Evolutionary conservation across 352 stramenopile genomes (phyloP), one percentile per base, ranked within the genome.

Genomic region (Pythium apleroticum): DNA sequence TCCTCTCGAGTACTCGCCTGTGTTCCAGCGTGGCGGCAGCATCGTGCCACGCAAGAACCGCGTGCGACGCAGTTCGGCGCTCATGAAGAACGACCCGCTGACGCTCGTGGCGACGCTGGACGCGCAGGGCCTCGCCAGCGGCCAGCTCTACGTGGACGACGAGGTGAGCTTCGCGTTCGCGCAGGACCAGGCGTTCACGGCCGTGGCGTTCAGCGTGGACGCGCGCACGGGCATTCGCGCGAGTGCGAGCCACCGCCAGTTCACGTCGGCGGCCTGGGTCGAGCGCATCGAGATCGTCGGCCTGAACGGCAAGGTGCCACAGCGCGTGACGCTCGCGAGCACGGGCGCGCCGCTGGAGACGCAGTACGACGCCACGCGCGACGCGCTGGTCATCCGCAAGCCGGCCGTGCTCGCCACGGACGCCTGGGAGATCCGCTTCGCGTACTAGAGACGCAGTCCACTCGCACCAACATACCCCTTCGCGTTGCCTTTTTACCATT

Each of bases 41-140:
- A 93, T 99, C 59, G 72, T 99, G 53, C 84, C 97, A 24, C 84
- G 95, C 57, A 98, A 99, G 75, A 91, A 99, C 72, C 88, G 98
- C 25, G 81, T 99, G 39, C 90, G 98, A 45, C 86, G 98, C 54
- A 98, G 83, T 61, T 93, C 95, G 55, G 71, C 86, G 22, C 80
- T 98, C 33, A 99, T 99, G 97, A 82, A 72, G n/a, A 80, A 90
- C 33, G 98, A 99, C 71, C 98, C 98, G 33, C 98, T 98, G 65
- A 99, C 97, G 46, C 83, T 99, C 11, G 91, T 98, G 35, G 81
- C 99, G 64, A 90, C 97, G 24, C 75, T 99, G 37, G 88, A 99
- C 68, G 70, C 74, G 11, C 66, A 74, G 22, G 80, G 85, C n/a
- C 72, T 83, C 35, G 97, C 97, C 9, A 60, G 62, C 3, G 97